These are phyloP conservation scores for Ascochyta viciae-villosae DNA, from an alignment of 2,329 filamentous ascomycete species.

Conservation along the genomic window DNA sequence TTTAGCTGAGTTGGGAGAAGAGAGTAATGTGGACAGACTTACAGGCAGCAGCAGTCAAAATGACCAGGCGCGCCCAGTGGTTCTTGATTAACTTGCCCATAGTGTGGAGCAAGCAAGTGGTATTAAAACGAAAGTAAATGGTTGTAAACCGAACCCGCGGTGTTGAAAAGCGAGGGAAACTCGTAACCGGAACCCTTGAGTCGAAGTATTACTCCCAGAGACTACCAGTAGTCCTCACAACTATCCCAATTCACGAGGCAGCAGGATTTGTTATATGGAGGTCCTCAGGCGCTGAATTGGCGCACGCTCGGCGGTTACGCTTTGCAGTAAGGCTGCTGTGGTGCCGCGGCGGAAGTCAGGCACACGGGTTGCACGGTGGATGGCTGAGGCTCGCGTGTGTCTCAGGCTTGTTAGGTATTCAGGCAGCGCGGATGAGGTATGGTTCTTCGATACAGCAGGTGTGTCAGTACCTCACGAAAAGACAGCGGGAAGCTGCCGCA, in stretches of 20 bases:
- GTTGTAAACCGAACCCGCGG: conserved; percentile 41
- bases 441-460: conserved; percentile 41
- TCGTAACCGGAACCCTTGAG: conserved; percentile 8
- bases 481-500: conserved; percentile 39
- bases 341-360: conserved; percentile 30
- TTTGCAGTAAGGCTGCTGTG: conserved; percentile 23
- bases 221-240: conserved; percentile 48
- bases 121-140: conserved; percentile 40
- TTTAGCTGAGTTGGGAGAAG: not conserved
- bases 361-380: conserved; percentile 27
- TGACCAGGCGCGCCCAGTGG: conserved; percentile 95
- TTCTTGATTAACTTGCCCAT: conserved; percentile 99
- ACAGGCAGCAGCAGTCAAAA: conserved; percentile 84
- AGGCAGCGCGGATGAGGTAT: conserved; percentile 31
- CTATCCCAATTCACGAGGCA: conserved; percentile 18
- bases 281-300: conserved; percentile 28
- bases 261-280: conserved; percentile 47
- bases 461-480: conserved; percentile 42
- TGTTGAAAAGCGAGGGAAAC: conserved; percentile 17
- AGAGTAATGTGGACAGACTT: conserved; percentile 44
- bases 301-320: conserved; percentile 21
- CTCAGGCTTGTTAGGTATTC: conserved; percentile 44
- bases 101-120: conserved; percentile 3
- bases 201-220: conserved; percentile 26
- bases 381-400: conserved; percentile 43